Conservation (phyloP, 1,139 yeast species). For the Blastobotrys ciferrii region DNA sequence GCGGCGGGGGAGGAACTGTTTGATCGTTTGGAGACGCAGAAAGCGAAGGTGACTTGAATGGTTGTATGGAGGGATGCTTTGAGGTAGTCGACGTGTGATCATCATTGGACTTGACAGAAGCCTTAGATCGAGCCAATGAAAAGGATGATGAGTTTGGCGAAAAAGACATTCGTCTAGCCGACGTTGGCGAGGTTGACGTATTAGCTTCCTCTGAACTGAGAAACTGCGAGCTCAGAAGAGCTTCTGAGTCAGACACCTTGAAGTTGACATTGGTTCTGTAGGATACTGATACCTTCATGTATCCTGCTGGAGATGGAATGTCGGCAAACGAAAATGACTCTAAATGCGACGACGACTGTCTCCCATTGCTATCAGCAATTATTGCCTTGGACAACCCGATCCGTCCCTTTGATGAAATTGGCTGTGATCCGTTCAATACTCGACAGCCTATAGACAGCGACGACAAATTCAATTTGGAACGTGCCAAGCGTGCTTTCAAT, state of each 20-base stretch:
- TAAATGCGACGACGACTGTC: slow-evolving; percentile 43
- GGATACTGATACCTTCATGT: slow-evolving; percentile 70
- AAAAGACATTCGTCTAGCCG: neutral
- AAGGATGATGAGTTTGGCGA: slow-evolving; percentile 8
- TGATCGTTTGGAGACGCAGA: slow-evolving; percentile 35
- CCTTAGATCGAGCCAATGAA: slow-evolving; percentile 6
- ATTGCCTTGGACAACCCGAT: slow-evolving; percentile 76
- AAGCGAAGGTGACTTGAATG: slow-evolving; percentile 40
- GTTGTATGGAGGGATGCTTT: slow-evolving; percentile 31
- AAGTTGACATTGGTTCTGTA: slow-evolving; percentile 73
- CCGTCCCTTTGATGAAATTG: slow-evolving; percentile 78
- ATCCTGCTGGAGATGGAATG: slow-evolving; percentile 71
- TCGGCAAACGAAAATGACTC: slow-evolving; percentile 63
- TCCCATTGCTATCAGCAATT: slow-evolving; percentile 39
- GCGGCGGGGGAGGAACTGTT: slow-evolving; percentile 11
- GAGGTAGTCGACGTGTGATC: neutral
- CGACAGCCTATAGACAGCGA: slow-evolving; percentile 55
- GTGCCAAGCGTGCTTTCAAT: slow-evolving; percentile 45
- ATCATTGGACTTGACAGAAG: slow-evolving; percentile 3
- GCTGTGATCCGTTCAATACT: slow-evolving; percentile 70
- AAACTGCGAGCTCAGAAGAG: slow-evolving; percentile 59
- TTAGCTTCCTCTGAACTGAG: slow-evolving; percentile 42
- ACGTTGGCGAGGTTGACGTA: slow-evolving; percentile 4
- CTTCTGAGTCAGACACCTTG: slow-evolving; percentile 64
- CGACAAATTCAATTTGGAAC: slow-evolving; percentile 40